Evolutionary conservation across 1,284 basidiomycete species (phyloP), one percentile per base, ranked within the genome.

Genomic region (Paramarasmius palmivorus): DNA sequence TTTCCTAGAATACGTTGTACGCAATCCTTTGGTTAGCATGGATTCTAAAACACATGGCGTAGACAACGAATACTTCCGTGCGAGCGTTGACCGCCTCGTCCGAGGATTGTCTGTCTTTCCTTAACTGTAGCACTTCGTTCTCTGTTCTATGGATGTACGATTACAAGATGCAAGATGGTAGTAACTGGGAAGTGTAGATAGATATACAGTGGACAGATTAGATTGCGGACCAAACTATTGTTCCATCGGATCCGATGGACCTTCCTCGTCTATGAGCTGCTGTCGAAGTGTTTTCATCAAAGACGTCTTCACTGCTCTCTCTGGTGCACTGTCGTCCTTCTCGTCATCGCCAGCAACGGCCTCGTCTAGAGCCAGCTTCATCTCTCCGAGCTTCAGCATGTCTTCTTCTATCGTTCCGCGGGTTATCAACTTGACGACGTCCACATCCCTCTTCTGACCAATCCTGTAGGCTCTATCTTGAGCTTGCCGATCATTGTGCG

Each of bases 401-500:
- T 97, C 93, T 70, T 98, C 95, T 73, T 98, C 96, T 58, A 99
- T 98, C 1, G 93, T 95, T 12, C 88, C 92, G 56, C 84, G 86
- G 1, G 92, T 90, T 62, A 98, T 92, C n/a, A 99, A 78, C 68
- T 95, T 97, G 66, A 98, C 85, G 3, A 99, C 90, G 39, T 93
- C 90, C 3, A 97, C 94, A 53, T 95, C 86, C 50, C 86, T 84
- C 65, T 90, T 93, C 70, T 97, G 95, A 15, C 94, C 96, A 61
- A 99, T 98, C n/a, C 97, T 90, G 68, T 98, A 99, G 25, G 95
- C 95, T 35, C 97, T 87, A 69, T 99, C 97, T 53, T 96, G 94
- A 0, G 97, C 97, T 73, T 99, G 96, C 57, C 90, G 85, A 73
- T 98, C 96, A 63, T 90, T 92, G 66, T 89, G 88, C 7, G 88